Percentiles rank a stretch among this genome's conserved stretches.
phyloP scores from a whole-genome alignment of 306 rosid species.

The Acacia melanoxylon region DNA sequence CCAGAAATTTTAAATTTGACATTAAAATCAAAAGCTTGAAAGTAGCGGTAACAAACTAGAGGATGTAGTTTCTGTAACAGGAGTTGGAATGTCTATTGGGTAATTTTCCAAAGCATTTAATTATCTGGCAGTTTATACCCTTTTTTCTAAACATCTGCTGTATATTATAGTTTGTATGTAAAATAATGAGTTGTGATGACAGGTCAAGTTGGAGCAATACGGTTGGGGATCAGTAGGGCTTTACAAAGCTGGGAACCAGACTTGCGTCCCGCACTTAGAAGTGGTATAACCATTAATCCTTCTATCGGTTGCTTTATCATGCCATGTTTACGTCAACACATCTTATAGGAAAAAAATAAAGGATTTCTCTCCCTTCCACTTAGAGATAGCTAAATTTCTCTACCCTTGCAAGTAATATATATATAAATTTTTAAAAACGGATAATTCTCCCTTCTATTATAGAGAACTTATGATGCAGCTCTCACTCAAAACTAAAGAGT shows the following conservation, averaged over 20 bases:
- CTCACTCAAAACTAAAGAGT: not conserved
- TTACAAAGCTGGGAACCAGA: conserved; percentile 97
- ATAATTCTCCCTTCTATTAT: not conserved
- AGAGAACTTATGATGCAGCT: not conserved
- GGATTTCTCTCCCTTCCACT: not conserved
- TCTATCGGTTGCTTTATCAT: not conserved
- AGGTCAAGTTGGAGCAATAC: conserved; percentile 99
- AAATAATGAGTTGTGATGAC: conserved; percentile 18
- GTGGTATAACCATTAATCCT: conserved; percentile 42
- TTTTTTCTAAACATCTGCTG: not conserved
- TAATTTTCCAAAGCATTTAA: not conserved
- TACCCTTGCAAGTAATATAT: not conserved
- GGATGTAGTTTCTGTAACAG: not conserved
- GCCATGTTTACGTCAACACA: not conserved
- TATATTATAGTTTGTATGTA: not conserved
- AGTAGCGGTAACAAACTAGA: not conserved
- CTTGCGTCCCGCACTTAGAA: conserved; percentile 77
- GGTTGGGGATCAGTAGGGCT: conserved; percentile 89
- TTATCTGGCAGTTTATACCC: conserved; percentile 4
- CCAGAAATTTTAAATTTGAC: not conserved
- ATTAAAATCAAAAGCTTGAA: not conserved
- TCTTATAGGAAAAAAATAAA: not conserved
- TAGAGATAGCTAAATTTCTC: not conserved
- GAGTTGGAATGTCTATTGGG: not conserved
- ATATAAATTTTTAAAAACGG: not conserved